Evolutionary conservation across 2,329 filamentous ascomycete species (phyloP).

Genomic region (Cladorrhinum sp.): DNA sequence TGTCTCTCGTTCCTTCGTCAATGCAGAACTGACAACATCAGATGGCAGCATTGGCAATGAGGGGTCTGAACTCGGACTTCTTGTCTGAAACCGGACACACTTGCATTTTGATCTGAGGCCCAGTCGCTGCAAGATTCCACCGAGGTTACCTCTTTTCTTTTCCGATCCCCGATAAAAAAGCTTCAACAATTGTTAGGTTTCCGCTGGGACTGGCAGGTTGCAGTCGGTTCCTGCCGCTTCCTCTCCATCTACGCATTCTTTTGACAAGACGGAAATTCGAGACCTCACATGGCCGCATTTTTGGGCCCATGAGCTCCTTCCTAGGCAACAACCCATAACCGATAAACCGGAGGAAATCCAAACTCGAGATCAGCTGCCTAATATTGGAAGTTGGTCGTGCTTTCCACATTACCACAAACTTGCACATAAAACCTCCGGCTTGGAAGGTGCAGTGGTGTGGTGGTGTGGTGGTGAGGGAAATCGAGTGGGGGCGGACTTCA

Average conservation of each 20-base stretch:
- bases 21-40: not conserved
- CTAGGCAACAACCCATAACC: not conserved
- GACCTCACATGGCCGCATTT: not conserved
- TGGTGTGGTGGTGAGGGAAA: not conserved
- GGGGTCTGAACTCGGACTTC: not conserved
- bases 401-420: too few species aligned
- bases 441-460: not conserved
- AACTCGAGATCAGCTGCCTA: not conserved
- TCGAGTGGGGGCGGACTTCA: not conserved
- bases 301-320: too few species aligned
- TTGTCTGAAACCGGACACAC: slow-evolving; percentile 14
- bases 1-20: not conserved
- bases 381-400: not conserved
- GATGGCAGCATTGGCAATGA: not conserved
- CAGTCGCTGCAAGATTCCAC: not conserved
- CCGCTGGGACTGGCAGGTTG: not conserved
- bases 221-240: not conserved
- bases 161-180: not conserved
- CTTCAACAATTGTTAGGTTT: too few species aligned
- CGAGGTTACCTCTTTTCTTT: not conserved
- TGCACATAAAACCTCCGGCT: too few species aligned
- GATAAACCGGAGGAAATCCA: not conserved
- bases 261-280: not conserved
- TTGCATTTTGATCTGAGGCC: slow-evolving; percentile 7
- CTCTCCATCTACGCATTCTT: not conserved